phyloP scores from a whole-genome alignment of 2,329 filamentous ascomycete species.

The Xenosphaeropsis pyriputrescens region DNA sequence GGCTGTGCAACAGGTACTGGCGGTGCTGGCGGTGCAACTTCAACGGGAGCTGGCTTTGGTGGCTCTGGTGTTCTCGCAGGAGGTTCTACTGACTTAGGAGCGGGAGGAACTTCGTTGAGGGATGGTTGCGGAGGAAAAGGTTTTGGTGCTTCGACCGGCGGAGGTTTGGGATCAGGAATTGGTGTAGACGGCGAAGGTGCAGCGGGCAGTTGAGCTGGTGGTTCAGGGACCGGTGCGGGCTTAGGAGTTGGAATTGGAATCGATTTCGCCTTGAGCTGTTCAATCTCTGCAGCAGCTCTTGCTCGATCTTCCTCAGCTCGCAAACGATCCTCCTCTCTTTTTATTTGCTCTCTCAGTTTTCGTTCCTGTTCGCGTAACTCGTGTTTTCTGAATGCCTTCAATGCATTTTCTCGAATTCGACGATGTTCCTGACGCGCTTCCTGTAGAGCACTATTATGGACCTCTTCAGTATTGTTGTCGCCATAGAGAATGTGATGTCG shows the following conservation, averaged over 20 bases:
- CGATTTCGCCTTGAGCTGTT: constrained; percentile 24
- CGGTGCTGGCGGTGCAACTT: neutral
- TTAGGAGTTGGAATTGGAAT: constrained; percentile 10
- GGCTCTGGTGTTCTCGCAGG: neutral
- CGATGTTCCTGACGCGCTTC: constrained; percentile 53
- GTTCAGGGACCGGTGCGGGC: neutral
- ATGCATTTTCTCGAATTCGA: constrained; percentile 37
- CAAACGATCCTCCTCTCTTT: constrained; percentile 11
- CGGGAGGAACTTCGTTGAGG: neutral
- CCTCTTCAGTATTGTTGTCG: no score
- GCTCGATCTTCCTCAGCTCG: constrained; percentile 26
- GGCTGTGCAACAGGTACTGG: constrained; percentile 3
- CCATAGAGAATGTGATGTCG: no score
- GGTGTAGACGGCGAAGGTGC: constrained; percentile 7
- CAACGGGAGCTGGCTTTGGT: constrained; percentile 1
- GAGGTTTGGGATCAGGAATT: constrained; percentile 1
- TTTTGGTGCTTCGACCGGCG: constrained; percentile 1
- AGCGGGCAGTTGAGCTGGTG: neutral
- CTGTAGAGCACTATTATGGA: constrained; percentile 33
- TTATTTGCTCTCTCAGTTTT: constrained; percentile 5
- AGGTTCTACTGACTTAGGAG: neutral
- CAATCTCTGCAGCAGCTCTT: constrained; percentile 33
- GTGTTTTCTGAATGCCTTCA: constrained; percentile 32
- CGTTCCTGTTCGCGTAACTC: constrained; percentile 26
- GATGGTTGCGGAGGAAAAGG: neutral